Percentiles rank a stretch among this genome's conserved stretches.
Conservation (phyloP, 1,284 basidiomycete genomes). For the Coniophora puteana region DNA sequence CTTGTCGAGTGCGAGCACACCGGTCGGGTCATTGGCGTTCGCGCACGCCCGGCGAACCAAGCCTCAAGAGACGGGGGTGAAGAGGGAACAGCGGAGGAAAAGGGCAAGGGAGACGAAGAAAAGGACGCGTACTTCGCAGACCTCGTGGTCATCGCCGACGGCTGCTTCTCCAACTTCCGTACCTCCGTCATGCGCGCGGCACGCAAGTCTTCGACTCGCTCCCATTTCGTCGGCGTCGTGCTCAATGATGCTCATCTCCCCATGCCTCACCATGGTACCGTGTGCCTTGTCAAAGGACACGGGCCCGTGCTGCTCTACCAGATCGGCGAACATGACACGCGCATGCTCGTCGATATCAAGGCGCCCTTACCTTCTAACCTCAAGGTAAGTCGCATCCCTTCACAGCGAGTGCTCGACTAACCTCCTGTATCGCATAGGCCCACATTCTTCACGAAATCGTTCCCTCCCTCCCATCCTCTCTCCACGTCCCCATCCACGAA, state of each 20-base stretch:
- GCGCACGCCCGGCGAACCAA: slow-evolving; percentile 27
- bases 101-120: slow-evolving; percentile 29
- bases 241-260: slow-evolving; percentile 67
- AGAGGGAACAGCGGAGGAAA: no score
- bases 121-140: slow-evolving; percentile 65
- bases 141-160: slow-evolving; percentile 89
- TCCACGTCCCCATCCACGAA: slow-evolving; percentile 59
- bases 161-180: slow-evolving; percentile 90
- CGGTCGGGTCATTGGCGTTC: slow-evolving; percentile 59
- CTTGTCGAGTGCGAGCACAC: slow-evolving; percentile 61
- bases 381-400: slow-evolving; percentile 45
- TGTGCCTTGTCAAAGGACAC: slow-evolving; percentile 55
- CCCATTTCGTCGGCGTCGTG: slow-evolving; percentile 71
- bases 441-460: slow-evolving; percentile 72
- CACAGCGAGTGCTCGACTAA: neutral
- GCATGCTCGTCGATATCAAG: slow-evolving; percentile 93
- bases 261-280: slow-evolving; percentile 72
- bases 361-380: slow-evolving; percentile 81
- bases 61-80: no score
- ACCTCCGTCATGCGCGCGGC: slow-evolving; percentile 37
- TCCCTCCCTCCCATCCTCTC: slow-evolving; percentile 72
- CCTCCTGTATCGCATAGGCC: slow-evolving; percentile 34
- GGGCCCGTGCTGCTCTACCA: slow-evolving; percentile 81
- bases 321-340: slow-evolving; percentile 76
- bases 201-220: slow-evolving; percentile 47